Evolutionary conservation across 495 filamentous ascomycete species (phyloP).

Genomic region (Aspergillus cristatus): DNA sequence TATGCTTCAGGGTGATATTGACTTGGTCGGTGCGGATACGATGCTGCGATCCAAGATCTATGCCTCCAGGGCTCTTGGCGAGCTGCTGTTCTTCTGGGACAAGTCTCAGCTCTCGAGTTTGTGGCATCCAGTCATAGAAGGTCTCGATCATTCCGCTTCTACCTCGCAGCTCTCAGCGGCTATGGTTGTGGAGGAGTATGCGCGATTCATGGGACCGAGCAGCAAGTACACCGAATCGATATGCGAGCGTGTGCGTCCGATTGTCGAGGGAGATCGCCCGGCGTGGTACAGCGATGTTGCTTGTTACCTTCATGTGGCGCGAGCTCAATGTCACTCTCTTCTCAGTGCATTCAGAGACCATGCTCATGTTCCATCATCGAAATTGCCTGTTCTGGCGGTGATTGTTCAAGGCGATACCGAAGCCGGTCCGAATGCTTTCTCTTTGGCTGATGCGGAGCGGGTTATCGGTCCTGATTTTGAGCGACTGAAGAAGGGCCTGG

Average conservation of each 20-base stretch:
- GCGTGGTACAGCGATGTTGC: conserved; percentile 78
- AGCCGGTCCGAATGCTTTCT: conserved; percentile 86
- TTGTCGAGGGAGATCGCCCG: conserved; percentile 75
- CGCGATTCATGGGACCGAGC: conserved; percentile 29
- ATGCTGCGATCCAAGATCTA: conserved; percentile 82
- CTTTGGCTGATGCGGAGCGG: conserved; percentile 75
- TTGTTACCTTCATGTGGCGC: conserved; percentile 75
- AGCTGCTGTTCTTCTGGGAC: conserved; percentile 36
- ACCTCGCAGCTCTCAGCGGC: conserved; percentile 77
- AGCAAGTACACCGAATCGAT: conserved; percentile 46
- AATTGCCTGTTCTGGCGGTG: conserved; percentile 71
- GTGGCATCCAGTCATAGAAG: conserved; percentile 46
- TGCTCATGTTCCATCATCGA: conserved; percentile 61
- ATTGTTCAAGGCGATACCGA: conserved; percentile 87
- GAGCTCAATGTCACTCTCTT: conserved; percentile 82
- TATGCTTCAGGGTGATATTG: conserved; percentile 95
- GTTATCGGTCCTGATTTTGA: conserved; percentile 77
- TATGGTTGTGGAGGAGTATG: conserved; percentile 85
- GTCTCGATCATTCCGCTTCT: conserved; percentile 60
- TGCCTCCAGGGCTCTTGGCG: conserved; percentile 73
- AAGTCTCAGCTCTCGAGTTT: conserved; percentile 31
- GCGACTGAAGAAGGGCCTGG: conserved; percentile 70
- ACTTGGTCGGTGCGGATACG: conserved; percentile 81
- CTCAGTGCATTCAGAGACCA: conserved; percentile 83
- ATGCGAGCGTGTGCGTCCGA: conserved; percentile 51